These are phyloP conservation scores for Candida palmyrensis DNA, from an alignment of 805 yeast genomes.

Conservation along the genomic window DNA sequence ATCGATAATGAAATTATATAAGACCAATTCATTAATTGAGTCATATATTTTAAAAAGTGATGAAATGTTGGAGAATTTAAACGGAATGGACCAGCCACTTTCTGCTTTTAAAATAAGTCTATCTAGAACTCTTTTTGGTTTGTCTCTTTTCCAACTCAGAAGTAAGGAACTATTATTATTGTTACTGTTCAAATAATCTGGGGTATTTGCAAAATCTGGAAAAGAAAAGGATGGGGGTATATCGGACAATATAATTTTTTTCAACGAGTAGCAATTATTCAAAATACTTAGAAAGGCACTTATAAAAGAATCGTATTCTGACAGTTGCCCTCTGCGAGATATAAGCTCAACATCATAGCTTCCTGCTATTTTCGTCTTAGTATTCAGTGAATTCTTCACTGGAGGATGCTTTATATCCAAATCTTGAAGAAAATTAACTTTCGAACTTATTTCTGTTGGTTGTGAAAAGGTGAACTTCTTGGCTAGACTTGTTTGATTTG, in stretches of 20 bases:
- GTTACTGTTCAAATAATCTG: no score
- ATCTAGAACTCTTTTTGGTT: slow-evolving; percentile 18
- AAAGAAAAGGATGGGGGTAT: slow-evolving; percentile 49
- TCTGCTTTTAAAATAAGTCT: slow-evolving; percentile 38
- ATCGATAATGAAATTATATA: slow-evolving; percentile 47
- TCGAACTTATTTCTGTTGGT: slow-evolving; percentile 12
- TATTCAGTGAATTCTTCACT: slow-evolving; percentile 13
- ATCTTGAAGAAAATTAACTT: slow-evolving; percentile 24
- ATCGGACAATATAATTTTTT: slow-evolving; percentile 35
- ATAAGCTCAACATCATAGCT: slow-evolving; percentile 26
- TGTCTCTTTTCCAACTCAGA: slow-evolving; percentile 5
- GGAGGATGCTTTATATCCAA: slow-evolving; percentile 33
- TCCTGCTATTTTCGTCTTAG: slow-evolving; percentile 30
- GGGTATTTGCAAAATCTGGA: slow-evolving; percentile 14
- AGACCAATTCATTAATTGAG: slow-evolving; percentile 34
- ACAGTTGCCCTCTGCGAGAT: slow-evolving; percentile 6
- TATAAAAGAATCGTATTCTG: slow-evolving; percentile 21
- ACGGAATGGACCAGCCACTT: slow-evolving; percentile 49
- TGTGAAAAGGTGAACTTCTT: slow-evolving; percentile 14
- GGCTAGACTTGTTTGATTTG: slow-evolving; percentile 13
- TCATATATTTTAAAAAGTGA: slow-evolving; percentile 39
- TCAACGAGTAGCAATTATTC: slow-evolving; percentile 43
- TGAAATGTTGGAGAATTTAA: slow-evolving; percentile 39
- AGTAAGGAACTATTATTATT: slow-evolving; percentile 8
- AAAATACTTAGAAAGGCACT: slow-evolving; percentile 26